These are phyloP conservation scores for Cystobasidiopsis lactophilus DNA, from an alignment of 768 basidiomycete genomes.

Conservation along the genomic window DNA sequence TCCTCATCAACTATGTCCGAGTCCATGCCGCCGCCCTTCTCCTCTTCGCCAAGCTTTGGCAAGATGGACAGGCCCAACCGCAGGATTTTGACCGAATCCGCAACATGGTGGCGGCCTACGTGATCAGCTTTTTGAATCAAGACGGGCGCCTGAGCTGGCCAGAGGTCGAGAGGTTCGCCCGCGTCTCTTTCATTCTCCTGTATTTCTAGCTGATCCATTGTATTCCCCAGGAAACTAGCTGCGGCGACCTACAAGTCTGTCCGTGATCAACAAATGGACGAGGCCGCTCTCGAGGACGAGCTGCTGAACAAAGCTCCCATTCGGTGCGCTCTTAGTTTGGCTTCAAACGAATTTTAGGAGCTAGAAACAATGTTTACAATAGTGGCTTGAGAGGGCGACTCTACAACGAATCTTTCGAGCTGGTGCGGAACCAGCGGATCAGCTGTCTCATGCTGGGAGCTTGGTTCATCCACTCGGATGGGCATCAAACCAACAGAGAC, in stretches of 20 bases:
- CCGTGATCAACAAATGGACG: constrained; percentile 69
- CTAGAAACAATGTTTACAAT: background rate
- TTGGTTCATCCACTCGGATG: constrained; percentile 46
- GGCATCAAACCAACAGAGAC: background rate
- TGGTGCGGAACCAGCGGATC: constrained; percentile 68
- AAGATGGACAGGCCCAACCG: constrained; percentile 52
- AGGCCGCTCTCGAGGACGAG: constrained; percentile 72
- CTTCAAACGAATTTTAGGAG: background rate
- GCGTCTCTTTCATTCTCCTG: background rate
- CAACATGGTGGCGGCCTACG: constrained; percentile 62
- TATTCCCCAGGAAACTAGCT: constrained; percentile 8
- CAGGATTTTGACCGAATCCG: constrained; percentile 59
- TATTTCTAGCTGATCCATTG: background rate
- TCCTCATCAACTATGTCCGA: constrained; percentile 23
- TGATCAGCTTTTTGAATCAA: constrained; percentile 49
- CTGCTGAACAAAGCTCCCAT: constrained; percentile 64
- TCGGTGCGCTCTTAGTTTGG: constrained; percentile 33
- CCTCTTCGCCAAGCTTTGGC: constrained; percentile 86
- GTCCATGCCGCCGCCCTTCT: constrained; percentile 59
- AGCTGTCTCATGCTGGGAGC: constrained; percentile 71
- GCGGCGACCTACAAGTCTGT: constrained; percentile 25
- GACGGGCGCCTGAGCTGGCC: constrained; percentile 63
- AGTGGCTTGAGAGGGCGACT: constrained; percentile 67
- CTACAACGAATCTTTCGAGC: constrained; percentile 74
- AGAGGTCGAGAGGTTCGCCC: constrained; percentile 38